A percentile compares a stretch with the other conserved stretches of the same genome.
Conservation (phyloP, 805 yeast species). For the Monosporozyma yasuniensis region DNA sequence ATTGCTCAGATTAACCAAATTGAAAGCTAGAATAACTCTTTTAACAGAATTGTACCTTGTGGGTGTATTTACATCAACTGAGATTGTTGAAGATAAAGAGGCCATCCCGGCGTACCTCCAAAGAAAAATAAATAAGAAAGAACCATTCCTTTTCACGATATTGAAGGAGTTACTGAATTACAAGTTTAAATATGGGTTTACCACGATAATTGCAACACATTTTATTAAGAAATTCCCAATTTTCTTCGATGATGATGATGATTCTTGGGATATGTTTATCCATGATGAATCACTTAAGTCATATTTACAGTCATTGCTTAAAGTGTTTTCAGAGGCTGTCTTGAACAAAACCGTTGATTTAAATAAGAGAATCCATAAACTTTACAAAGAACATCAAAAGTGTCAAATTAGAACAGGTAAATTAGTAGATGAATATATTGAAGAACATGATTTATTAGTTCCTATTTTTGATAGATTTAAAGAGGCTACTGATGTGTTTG, state of each 20-base stretch:
- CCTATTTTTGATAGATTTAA: constrained; percentile 40
- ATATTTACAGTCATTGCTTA: constrained; percentile 32
- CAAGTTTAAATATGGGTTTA: constrained; percentile 31
- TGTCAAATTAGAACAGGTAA: constrained; percentile 63
- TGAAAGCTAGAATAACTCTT: constrained; percentile 41
- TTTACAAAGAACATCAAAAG: constrained; percentile 37
- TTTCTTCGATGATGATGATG: constrained; percentile 27
- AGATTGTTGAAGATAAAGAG: constrained; percentile 34
- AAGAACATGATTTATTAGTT: constrained; percentile 27
- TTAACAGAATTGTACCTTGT: constrained; percentile 49
- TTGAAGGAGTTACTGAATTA: constrained; percentile 39
- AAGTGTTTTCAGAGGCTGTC: constrained; percentile 37
- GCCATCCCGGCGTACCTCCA: constrained; percentile 38
- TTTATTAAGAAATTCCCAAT: constrained; percentile 42
- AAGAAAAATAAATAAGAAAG: constrained; percentile 28
- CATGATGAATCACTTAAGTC: constrained; percentile 20
- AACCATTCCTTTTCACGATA: constrained; percentile 36
- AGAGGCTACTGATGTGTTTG: constrained; percentile 35
- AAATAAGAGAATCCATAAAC: constrained; percentile 31
- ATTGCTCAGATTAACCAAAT: constrained; percentile 32
- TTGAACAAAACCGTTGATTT: constrained; percentile 31
- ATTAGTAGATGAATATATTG: constrained; percentile 33
- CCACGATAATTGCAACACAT: constrained; percentile 35
- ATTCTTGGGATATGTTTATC: constrained; percentile 22
- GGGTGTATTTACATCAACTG: constrained; percentile 44